phyloP scores from a whole-genome alignment of 2,329 filamentous ascomycete species.

The Aspergillus persii region DNA sequence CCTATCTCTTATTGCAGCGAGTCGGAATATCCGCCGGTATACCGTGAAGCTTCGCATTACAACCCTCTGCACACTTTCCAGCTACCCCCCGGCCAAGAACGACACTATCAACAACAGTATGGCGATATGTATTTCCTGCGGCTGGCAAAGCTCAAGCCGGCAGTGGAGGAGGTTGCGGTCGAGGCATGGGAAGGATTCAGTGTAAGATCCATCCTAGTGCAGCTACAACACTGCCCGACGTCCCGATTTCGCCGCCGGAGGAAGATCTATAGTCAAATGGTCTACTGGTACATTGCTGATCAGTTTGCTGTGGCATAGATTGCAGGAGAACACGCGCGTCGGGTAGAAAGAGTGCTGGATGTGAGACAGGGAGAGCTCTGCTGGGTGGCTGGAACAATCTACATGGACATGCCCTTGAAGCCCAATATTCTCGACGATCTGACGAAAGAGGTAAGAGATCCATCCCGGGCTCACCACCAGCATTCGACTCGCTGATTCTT shows the following conservation, averaged over 20 bases:
- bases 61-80: slow-evolving; percentile 72
- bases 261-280: too few relatives aligned
- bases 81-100: slow-evolving; percentile 61
- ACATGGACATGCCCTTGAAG: slow-evolving; percentile 96
- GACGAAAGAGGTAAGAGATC: slow-evolving; percentile 71
- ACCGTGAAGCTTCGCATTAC: slow-evolving; percentile 63
- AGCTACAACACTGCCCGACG: neutral
- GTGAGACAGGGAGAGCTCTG: slow-evolving; percentile 93
- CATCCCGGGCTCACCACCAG: neutral
- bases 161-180: slow-evolving; percentile 70
- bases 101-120: slow-evolving; percentile 90
- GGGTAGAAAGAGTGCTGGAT: slow-evolving; percentile 86
- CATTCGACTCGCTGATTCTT: slow-evolving; percentile 2
- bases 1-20: slow-evolving; percentile 22
- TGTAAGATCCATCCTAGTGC: slow-evolving; percentile 37
- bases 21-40: slow-evolving; percentile 41
- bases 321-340: slow-evolving; percentile 69
- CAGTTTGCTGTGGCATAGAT: slow-evolving; percentile 48
- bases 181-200: slow-evolving; percentile 74
- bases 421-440: slow-evolving; percentile 95
- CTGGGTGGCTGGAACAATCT: slow-evolving; percentile 92
- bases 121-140: slow-evolving; percentile 97
- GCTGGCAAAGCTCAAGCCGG: slow-evolving; percentile 80
- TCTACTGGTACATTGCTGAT: slow-evolving; percentile 3
- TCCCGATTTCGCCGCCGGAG: too few relatives aligned